Base-by-base conservation (phyloP, 2,329 filamentous ascomycete species). In the Xylariomycetidae sp. region DNA sequence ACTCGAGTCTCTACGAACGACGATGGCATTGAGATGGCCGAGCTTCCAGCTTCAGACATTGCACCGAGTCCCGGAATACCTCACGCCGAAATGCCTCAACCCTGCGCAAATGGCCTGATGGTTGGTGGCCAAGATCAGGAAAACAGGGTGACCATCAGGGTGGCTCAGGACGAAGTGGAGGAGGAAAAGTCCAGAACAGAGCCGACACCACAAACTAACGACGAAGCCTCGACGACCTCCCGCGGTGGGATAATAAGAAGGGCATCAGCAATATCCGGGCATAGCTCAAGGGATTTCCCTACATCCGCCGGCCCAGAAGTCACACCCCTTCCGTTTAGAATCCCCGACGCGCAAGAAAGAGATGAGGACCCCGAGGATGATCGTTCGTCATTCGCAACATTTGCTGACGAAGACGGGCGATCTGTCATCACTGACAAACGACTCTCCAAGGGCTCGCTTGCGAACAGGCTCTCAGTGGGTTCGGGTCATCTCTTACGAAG, bases 321-420 rank as follows among this genome's bases (percentile, higher is more conserved):
- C 22, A 61, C 83, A 1, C 78, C 82, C 12, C 61, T 85, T 2
- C 82, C 82, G 0, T 85, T 85, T 56, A 70, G 54, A 8, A 63
- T 84, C 2, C 76, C 77, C 1, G 56, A 57, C 14, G 25, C 16
- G 6, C 38, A 49, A 6, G 43, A 39, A 12, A 35, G 28, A 17
- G 44, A 47, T 12, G 43, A 67, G 4, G 53, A 60, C 6, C 63
- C 72, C 5, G 66, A 68, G 12, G 68, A 72, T 14, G 70, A 74
- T 38, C 61, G 69, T 18, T 86, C 81, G 3, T 85, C 84, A 2
- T 67, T 85, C 14, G 85, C 81, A 3, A 83, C 83, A 0, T 71
- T 82, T 48, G 79, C 81, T 12, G 79, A 82, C 36, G 63, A 69
- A 19, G 70, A 79, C 18, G 68, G 57, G 9, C 39, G 33, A 26